Conservation (phyloP, 257 asterid species). For the Solanum pennellii region DNA sequence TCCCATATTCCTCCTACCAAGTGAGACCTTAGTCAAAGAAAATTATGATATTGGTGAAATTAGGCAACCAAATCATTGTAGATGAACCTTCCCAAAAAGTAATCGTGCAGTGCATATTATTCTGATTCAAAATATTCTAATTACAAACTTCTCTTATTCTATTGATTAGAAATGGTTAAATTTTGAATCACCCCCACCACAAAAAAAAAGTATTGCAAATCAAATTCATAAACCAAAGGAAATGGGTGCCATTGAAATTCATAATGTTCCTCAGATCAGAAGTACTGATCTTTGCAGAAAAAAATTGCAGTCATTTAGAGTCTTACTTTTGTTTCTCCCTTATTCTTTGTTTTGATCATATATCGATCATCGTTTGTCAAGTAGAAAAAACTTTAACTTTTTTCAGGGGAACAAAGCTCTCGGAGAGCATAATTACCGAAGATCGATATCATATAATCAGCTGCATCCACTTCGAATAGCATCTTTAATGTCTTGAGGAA, state of each 20-base stretch:
- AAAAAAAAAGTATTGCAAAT: no score
- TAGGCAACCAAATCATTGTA: neutral
- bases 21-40: neutral
- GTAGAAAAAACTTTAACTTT: neutral
- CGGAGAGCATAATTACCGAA: neutral
- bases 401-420: neutral
- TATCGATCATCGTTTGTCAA: constrained; percentile 1
- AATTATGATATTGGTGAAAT: neutral
- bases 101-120: no score
- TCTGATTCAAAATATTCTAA: no score
- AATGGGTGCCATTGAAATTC: no score
- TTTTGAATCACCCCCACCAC: no score
- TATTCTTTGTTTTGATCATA: neutral
- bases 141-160: no score
- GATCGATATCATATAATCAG: neutral
- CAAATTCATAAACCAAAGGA: no score
- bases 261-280: no score
- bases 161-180: no score
- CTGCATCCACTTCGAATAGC: neutral
- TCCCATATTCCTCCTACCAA: neutral
- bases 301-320: neutral
- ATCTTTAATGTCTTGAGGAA: neutral
- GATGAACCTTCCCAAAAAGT: neutral
- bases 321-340: neutral
- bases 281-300: neutral